Base-by-base conservation (phyloP, 305 asterid species). In the Fraxinus sp. region DNA sequence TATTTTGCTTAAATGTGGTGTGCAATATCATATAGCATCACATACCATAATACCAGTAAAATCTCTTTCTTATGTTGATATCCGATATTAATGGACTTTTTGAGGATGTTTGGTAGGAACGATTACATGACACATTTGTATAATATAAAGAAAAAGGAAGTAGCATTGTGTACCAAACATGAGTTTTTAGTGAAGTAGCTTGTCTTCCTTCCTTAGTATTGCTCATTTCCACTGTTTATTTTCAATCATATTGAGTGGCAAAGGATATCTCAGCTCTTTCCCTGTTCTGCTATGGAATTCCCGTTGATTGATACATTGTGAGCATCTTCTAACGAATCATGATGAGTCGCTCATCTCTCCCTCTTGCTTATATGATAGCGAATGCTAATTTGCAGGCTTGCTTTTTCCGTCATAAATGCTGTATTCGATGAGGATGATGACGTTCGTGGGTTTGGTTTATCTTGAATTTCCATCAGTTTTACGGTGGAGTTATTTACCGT, bases 371-470 rank as follows among this genome's bases (percentile, higher is more conserved):
- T 59, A 71, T 30, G 72, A 77, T 68, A 4, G 13, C 14, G 36
- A 59, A 73, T 83, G 75, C 36, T 71, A 55, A 30, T 41, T 75
- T 85, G 89, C 89, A 89, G 92, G 89, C 89, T 91, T 41, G 88
- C 88, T 4, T 77, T 91, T 77, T 84, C 92, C 7, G 88, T 80
- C 22, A 80, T 89, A 70, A 79, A 81, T 43, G 89, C 82, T 64
- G 87, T 88, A 16, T 91, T 91, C 3, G 85, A 86, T 11, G 91
- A 89, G 18, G 89, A 88, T 11, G 91, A 84, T 24, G 79, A 77
- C 6, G 55, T 84, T 13, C 81, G 75, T 35, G 85, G 89, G 83
- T 82, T 80, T 41, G 84, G 87, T 78, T 80, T 80, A 64, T 72
- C 70, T 22, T 88, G 86, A 90, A 52, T 35, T 35, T 71, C 46